A percentile compares a stretch with the other conserved stretches of the same genome.
These are phyloP conservation scores for Alternaria sp. DNA, from an alignment of 2,329 filamentous ascomycete species.

Conservation along the genomic window DNA sequence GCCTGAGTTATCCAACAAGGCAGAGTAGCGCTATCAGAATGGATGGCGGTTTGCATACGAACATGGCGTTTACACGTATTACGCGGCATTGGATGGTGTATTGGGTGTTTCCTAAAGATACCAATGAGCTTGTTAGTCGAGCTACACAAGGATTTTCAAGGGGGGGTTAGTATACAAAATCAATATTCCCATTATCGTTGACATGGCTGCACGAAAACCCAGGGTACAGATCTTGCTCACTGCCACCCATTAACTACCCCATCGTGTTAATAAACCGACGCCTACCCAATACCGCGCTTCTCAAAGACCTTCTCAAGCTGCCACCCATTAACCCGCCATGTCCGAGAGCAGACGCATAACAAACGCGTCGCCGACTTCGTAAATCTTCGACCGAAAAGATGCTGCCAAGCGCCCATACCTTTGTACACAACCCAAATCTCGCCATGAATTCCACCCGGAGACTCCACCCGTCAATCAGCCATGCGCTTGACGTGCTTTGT, in stretches of 20 bases:
- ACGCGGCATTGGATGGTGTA: slow-evolving; percentile 1
- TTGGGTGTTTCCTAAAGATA: slow-evolving; percentile 1
- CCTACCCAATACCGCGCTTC: background rate
- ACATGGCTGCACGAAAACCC: background rate
- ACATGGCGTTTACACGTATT: background rate
- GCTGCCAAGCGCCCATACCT: background rate
- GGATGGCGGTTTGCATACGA: background rate
- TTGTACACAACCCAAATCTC: background rate
- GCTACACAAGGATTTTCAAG: background rate
- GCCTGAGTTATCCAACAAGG: slow-evolving; percentile 39
- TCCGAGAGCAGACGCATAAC: background rate
- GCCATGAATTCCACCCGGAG: background rate
- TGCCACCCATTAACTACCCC: background rate
- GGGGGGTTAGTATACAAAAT: background rate
- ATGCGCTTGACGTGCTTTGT: background rate
- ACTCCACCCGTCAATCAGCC: background rate
- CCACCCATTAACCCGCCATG: background rate
- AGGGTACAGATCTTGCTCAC: background rate
- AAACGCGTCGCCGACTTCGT: background rate
- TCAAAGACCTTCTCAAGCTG: background rate
- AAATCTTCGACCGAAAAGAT: background rate
- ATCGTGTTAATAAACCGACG: background rate
- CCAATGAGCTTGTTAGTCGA: background rate
- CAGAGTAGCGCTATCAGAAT: background rate
- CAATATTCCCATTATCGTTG: background rate